Evolutionary conservation across 768 basidiomycete genomes (phyloP).

Genomic region (Rhodotorula kratochvilovae): DNA sequence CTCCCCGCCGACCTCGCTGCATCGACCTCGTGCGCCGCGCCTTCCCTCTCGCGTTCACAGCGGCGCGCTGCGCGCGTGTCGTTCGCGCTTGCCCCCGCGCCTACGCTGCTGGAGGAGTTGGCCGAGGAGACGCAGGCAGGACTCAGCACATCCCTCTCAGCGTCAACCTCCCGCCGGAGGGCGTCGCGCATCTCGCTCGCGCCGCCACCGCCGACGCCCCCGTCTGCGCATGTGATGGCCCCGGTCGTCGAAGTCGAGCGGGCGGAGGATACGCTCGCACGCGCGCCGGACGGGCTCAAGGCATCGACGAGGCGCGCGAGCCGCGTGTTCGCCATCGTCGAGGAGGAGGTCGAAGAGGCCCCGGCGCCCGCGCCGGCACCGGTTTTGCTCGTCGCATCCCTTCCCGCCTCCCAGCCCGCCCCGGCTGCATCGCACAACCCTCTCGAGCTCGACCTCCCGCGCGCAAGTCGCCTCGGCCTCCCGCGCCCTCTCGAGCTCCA

Average conservation of each 20-base stretch:
- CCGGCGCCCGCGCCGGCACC: background rate
- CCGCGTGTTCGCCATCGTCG: background rate
- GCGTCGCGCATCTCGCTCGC: background rate
- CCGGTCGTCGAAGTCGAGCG: too few relatives aligned
- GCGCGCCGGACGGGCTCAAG: background rate
- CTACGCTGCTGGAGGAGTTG: background rate
- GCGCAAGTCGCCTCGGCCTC: background rate
- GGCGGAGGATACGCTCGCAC: background rate
- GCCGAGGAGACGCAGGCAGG: background rate
- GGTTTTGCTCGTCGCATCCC: background rate
- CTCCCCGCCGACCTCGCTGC: background rate
- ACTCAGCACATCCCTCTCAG: background rate
- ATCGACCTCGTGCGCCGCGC: background rate
- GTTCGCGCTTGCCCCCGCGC: background rate
- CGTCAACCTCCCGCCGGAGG: background rate
- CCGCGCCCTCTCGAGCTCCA: background rate
- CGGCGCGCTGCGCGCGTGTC: conserved; percentile 6
- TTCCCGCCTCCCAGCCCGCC: background rate
- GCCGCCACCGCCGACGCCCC: background rate
- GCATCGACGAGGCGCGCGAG: background rate
- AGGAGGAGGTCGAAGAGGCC: background rate
- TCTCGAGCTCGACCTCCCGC: background rate
- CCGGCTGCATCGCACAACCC: too few relatives aligned
- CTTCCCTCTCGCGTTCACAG: background rate
- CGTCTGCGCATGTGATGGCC: too few relatives aligned